phyloP scores from a whole-genome alignment of 805 yeast species.

The Saccharomycopsis sp. region DNA sequence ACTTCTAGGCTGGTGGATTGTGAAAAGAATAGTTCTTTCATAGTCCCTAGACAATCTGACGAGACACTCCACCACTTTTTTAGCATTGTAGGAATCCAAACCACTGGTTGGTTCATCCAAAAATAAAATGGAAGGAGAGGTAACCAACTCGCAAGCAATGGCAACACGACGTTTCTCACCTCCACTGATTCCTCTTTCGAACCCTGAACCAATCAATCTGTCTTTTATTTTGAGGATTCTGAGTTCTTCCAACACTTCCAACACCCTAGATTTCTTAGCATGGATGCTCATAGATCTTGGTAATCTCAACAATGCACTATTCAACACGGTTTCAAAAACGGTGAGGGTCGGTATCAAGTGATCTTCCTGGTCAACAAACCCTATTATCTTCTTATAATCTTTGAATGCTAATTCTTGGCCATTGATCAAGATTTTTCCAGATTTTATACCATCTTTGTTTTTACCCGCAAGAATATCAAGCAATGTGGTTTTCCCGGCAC shows the following conservation, averaged over 20 bases:
- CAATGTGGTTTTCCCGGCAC: slow-evolving; percentile 95
- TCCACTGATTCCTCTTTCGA: slow-evolving; percentile 86
- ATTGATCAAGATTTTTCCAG: slow-evolving; percentile 68
- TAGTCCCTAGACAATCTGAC: slow-evolving; percentile 71
- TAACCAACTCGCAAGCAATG: slow-evolving; percentile 87
- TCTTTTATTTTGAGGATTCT: slow-evolving; percentile 79
- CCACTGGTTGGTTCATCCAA: slow-evolving; percentile 96
- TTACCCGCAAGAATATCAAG: slow-evolving; percentile 87
- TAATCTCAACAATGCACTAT: slow-evolving; percentile 80
- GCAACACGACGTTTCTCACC: slow-evolving; percentile 90
- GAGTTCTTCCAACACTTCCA: slow-evolving; percentile 77
- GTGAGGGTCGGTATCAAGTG: slow-evolving; percentile 84
- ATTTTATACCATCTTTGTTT: slow-evolving; percentile 61
- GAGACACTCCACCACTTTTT: slow-evolving; percentile 78
- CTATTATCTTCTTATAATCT: slow-evolving; percentile 60
- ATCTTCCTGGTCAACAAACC: slow-evolving; percentile 96
- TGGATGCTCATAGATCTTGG: slow-evolving; percentile 71
- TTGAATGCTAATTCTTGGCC: slow-evolving; percentile 42
- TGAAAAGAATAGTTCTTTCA: slow-evolving; percentile 80
- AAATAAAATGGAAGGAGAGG: slow-evolving; percentile 75
- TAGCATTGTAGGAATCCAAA: slow-evolving; percentile 86
- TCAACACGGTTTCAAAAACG: slow-evolving; percentile 89
- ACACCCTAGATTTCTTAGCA: slow-evolving; percentile 69
- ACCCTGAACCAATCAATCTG: slow-evolving; percentile 79
- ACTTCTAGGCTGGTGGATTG: slow-evolving; percentile 96